Evolutionary conservation across 305 asterid species (phyloP).

Genomic region (Stenogyne calaminthoides): DNA sequence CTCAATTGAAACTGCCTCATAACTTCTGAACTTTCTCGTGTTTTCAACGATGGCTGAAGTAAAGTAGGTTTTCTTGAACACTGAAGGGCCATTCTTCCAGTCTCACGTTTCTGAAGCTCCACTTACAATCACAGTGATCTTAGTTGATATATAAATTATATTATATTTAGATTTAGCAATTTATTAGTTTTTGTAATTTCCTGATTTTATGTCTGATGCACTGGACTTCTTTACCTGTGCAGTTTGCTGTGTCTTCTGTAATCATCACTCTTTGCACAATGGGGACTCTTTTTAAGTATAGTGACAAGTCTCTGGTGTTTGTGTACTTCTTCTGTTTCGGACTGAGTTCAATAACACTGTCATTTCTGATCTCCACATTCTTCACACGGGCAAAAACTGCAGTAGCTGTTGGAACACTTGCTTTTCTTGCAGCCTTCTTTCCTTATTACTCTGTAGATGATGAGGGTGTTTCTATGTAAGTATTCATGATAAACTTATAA

Average conservation of each 20-base stretch:
- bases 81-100: not conserved
- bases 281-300: slow-evolving; percentile 93
- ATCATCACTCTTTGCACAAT: slow-evolving; percentile 89
- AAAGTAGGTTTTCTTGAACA: not conserved
- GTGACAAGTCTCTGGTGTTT: slow-evolving; percentile 94
- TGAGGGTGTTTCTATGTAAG: slow-evolving; percentile 82
- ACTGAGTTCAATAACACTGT: slow-evolving; percentile 87
- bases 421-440: slow-evolving; percentile 94
- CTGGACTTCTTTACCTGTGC: slow-evolving; percentile 33
- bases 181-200: not conserved
- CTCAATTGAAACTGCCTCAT: not conserved
- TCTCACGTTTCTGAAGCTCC: not conserved
- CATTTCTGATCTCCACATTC: slow-evolving; percentile 92
- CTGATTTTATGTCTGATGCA: slow-evolving; percentile 5
- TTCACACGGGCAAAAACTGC: slow-evolving; percentile 99
- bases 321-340: slow-evolving; percentile 94
- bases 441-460: slow-evolving; percentile 92
- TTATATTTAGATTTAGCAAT: not conserved
- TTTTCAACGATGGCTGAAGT: not conserved
- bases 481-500: slow-evolving; percentile 28
- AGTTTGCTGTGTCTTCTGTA: slow-evolving; percentile 89
- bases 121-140: slow-evolving; percentile 9
- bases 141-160: not conserved
- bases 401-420: slow-evolving; percentile 95
- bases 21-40: not conserved